Base-by-base conservation (phyloP, 2,329 filamentous ascomycete species). In the Beauveria sp. region DNA sequence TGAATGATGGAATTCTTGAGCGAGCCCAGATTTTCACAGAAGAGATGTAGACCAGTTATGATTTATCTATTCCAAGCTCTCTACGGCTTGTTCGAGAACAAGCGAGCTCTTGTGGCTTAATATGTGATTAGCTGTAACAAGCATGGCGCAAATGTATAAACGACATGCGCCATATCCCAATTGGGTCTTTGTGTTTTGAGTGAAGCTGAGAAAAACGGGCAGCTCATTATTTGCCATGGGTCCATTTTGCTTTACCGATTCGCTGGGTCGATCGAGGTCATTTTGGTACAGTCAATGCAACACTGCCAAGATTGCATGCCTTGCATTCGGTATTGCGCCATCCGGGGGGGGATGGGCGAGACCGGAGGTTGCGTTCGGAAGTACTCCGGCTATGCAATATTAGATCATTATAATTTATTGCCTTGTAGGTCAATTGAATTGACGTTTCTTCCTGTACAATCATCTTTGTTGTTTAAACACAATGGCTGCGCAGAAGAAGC, bases 401-500 rank as follows among this genome's bases (percentile, higher is more conserved):
- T 5, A 14, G 1, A 37, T 37, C 12, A 14, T 37, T 16, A 37
- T 37, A 37, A 37, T 37, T 3, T 37, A 37, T 37, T 37, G 12
- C 6, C 34, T 3, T 37, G 14, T 16, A 37, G 34, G 14, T 37
- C 10, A 16, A 37, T 1, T 37, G 12, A 6, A 37, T 16, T 37
- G 34, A 6, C 34, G 5, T 37, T 37, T 37, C 5, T 37, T 16
- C 12, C 14, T 37, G 34, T 37, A 16, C 34, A 37, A 6, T 6
- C 12, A 37, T 37, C 1, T 37, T 37, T 37, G 1, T 6, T 30
- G 8, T 37, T 37, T 14, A n/a, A 41, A 6, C 14, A 43, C 14
- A 34, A 61, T 61, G 58, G 41, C 58, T 9, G 48, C 50, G 8
- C 58, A 47, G 24, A 61, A 76, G 66, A 70, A 75, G 50, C 66